Conservation (phyloP, 805 yeast genomes). For the Candida railenensis region DNA sequence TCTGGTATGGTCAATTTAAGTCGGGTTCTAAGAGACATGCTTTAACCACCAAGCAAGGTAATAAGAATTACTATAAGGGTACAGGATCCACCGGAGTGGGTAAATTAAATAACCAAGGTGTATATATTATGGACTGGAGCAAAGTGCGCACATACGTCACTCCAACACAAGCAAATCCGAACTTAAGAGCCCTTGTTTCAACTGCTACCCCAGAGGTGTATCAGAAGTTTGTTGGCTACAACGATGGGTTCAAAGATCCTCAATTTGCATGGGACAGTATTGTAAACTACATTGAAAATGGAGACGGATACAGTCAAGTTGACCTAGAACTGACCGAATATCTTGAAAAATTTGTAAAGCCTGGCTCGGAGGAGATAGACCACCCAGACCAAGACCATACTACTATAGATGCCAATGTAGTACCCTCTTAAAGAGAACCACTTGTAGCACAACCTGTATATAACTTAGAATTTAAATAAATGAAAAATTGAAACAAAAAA, state of each 20-base stretch:
- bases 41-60: conserved; percentile 89
- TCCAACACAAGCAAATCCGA: conserved; percentile 48
- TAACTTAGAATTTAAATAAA: no score
- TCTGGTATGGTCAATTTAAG: conserved; percentile 78
- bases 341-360: conserved; percentile 37
- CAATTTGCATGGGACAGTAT: conserved; percentile 69
- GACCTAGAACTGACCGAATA: conserved; percentile 35
- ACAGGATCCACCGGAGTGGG: conserved; percentile 96
- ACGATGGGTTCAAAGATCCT: conserved; percentile 71
- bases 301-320: conserved; percentile 46
- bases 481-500: neutral
- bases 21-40: conserved; percentile 82
- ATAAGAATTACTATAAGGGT: conserved; percentile 93
- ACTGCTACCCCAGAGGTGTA: conserved; percentile 67
- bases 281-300: conserved; percentile 73
- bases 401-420: no score
- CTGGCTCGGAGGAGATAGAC: conserved; percentile 18
- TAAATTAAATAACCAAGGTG: conserved; percentile 67
- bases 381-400: conserved; percentile 6
- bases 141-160: conserved; percentile 90
- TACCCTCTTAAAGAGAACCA: neutral
- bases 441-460: neutral
- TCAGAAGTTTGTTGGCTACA: conserved; percentile 68
- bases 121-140: conserved; percentile 74
- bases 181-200: conserved; percentile 75